Evolutionary conservation across 179 eudicot species (phyloP), one percentile per base, ranked within the genome.

Genomic region (Heliamphora pulchella): DNA sequence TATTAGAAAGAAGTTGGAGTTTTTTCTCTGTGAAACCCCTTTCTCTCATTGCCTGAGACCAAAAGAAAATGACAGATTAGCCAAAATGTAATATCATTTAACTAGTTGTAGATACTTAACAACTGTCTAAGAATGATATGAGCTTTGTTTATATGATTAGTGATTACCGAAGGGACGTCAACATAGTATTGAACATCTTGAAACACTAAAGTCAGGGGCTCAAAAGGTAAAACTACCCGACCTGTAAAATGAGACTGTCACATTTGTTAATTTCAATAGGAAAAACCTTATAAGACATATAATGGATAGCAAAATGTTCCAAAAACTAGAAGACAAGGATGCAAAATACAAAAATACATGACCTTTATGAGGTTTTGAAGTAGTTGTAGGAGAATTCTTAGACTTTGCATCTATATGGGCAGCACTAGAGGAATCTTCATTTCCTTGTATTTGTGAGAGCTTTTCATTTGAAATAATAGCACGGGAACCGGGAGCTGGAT

Each of bases 401-500:
- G 54, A 48, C 31, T 73, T 81, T 74, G 62, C 48, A 63, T 76
- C 81, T 41, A 46, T 61, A n/a, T 64, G 48, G 57, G 65, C 72
- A 69, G 50, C 71, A 86, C 61, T 47, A 9, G 66, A 44, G 2
- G 68, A 80, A 81, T 81, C 82, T 75, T 63, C 84, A 66, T 61
- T 79, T 75, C 82, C 86, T 81, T 83, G 86, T 75, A 79, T 43
- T 58, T 84, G 87, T 67, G 90, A 85, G 55, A 93, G 85, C 85
- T 89, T 89, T 48, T 89, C 91, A 47, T 82, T 87, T 61, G 98
- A 94, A 67, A 94, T 93, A 62, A 93, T 87, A 44, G 93, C 86
- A 79, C 81, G 86, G 20, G 97, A 86, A 71, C 89, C 83, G n/a
- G 93, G 90, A 85, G 97, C 98, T 93, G 83, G 57, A 88, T 73